phyloP scores from a whole-genome alignment of 371 early-diverging fungal genomes.

The Polyrhizophydium stewartii region DNA sequence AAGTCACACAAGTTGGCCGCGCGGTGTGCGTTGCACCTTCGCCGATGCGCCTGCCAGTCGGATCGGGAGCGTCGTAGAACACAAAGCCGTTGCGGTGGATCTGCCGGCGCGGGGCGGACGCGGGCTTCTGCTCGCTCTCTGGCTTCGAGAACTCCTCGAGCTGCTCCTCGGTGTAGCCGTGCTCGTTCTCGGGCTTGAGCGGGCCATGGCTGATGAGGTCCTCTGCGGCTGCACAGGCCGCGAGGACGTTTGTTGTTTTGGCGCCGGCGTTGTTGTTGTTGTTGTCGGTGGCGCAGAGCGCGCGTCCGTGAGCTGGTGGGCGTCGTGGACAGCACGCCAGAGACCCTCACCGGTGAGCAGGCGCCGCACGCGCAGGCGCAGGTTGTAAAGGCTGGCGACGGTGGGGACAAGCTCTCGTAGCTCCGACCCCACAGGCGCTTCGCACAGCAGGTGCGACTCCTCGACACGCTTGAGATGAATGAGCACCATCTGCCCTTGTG shows the following conservation, averaged over 20 bases:
- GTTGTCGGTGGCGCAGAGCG: too few relatives aligned
- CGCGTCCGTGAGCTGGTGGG: too few relatives aligned
- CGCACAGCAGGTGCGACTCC: constrained; percentile 36
- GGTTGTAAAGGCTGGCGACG: constrained; percentile 31
- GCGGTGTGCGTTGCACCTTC: constrained; percentile 27
- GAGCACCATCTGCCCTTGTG: constrained; percentile 45
- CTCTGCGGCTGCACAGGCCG: constrained; percentile 23
- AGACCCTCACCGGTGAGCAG: constrained; percentile 33
- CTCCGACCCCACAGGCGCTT: constrained; percentile 22
- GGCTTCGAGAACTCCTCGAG: constrained; percentile 28
- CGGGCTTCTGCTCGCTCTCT: constrained; percentile 6
- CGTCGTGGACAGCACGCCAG: background rate
- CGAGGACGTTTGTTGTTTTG: too few relatives aligned
- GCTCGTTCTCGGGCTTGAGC: constrained; percentile 38
- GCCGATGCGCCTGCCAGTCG: constrained; percentile 45
- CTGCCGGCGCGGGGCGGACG: background rate
- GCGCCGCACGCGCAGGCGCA: constrained; percentile 29
- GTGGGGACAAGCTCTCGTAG: constrained; percentile 19
- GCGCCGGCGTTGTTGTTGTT: too few relatives aligned
- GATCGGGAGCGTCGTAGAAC: constrained; percentile 34
- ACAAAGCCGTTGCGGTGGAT: constrained; percentile 21
- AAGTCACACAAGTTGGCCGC: constrained; percentile 18
- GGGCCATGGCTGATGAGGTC: constrained; percentile 46
- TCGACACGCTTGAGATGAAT: constrained; percentile 40
- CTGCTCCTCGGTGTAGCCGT: constrained; percentile 52